phyloP scores from a whole-genome alignment of 495 filamentous ascomycete species.

The Xylaria bambusicola region DNA sequence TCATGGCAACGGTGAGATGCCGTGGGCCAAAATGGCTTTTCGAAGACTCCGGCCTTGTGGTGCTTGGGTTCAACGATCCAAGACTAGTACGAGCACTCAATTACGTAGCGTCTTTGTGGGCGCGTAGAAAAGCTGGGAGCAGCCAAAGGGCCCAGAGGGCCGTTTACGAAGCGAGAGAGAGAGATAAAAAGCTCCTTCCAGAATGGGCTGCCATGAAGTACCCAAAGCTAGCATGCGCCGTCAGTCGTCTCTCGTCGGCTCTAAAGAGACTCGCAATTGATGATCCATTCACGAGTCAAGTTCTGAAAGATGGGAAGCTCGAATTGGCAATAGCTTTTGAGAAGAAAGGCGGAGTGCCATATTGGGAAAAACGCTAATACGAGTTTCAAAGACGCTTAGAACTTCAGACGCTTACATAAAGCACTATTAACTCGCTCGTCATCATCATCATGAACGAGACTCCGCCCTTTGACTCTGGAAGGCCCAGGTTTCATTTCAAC shows the following conservation, averaged over 20 bases:
- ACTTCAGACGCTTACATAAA: conserved; percentile 25
- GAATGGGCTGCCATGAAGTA: too few relatives aligned
- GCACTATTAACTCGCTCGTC: conserved; percentile 18
- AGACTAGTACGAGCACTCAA: not conserved
- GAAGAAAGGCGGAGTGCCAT: not conserved
- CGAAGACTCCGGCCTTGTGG: not conserved
- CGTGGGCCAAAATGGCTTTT: not conserved
- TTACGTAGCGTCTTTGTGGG: too few relatives aligned
- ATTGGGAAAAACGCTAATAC: not conserved
- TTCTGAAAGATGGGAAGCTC: not conserved
- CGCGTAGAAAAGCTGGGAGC: too few relatives aligned
- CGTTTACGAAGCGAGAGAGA: too few relatives aligned
- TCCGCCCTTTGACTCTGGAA: conserved; percentile 39
- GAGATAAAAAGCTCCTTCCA: too few relatives aligned
- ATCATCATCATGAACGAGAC: conserved; percentile 12
- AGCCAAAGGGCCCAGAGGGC: too few relatives aligned
- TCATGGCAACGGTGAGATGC: not conserved
- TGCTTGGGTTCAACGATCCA: not conserved
- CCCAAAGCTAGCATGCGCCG: too few relatives aligned
- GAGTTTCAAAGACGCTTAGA: too few relatives aligned
- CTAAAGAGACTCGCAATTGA: too few relatives aligned
- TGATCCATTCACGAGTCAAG: too few relatives aligned
- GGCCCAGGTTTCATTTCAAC: conserved; percentile 53
- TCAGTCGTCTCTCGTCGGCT: too few relatives aligned
- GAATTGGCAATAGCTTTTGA: not conserved